A percentile compares a stretch with the other conserved stretches of the same genome.
These are phyloP conservation scores for Lactarius vividus DNA, from an alignment of 768 basidiomycete species.

Conservation along the genomic window DNA sequence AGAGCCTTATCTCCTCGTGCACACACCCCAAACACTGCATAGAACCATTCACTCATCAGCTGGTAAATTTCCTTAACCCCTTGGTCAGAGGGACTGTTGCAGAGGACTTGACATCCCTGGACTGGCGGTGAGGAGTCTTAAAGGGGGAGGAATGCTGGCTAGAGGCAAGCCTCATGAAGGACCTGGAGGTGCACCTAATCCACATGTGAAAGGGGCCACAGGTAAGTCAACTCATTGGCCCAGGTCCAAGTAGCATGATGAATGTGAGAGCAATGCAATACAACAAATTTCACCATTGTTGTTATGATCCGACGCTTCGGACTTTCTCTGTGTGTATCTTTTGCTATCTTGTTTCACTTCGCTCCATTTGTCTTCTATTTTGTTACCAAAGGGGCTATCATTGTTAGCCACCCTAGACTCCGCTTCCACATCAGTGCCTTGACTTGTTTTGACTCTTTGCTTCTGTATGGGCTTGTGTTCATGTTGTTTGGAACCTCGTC, in stretches of 20 bases:
- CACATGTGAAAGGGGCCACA: background rate
- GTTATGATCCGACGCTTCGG: no score
- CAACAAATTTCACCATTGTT: background rate
- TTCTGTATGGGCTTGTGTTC: no score
- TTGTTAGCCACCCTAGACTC: no score
- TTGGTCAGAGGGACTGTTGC: background rate
- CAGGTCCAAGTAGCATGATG: background rate
- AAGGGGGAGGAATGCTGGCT: background rate
- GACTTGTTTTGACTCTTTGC: no score
- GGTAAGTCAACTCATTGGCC: background rate
- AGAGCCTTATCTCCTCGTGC: background rate
- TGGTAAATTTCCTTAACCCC: background rate
- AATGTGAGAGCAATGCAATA: background rate
- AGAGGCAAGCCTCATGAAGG: background rate
- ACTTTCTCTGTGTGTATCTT: no score
- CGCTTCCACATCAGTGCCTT: no score
- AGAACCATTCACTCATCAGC: background rate
- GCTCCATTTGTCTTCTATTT: no score
- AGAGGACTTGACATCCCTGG: background rate
- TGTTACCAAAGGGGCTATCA: no score
- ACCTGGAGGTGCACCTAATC: background rate
- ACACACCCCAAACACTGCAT: background rate
- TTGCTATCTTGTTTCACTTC: no score
- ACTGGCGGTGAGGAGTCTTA: background rate
- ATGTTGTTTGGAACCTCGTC: no score